Evolutionary conservation across 768 basidiomycete species (phyloP).

Genomic region (Pulveroboletus frians): DNA sequence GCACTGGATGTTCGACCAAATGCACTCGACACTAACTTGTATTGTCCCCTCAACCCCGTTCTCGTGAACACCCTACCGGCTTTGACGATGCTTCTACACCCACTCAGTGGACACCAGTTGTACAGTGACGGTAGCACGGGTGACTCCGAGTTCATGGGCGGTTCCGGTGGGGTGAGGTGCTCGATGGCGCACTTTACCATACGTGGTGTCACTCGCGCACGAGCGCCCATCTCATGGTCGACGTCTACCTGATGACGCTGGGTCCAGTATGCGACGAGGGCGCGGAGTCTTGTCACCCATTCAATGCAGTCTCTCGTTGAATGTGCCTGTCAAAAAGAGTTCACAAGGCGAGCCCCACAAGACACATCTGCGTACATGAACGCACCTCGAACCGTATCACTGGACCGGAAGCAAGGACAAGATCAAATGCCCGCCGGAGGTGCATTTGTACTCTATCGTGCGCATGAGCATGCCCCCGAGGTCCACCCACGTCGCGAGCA

Average conservation of each 20-base stretch:
- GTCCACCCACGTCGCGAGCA: constrained; percentile 62
- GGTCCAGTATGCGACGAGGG: constrained; percentile 75
- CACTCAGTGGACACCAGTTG: constrained; percentile 83
- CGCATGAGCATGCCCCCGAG: constrained; percentile 41
- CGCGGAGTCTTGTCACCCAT: constrained; percentile 77
- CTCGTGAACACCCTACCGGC: constrained; percentile 70
- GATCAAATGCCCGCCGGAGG: constrained; percentile 71
- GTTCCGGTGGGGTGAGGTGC: constrained; percentile 43
- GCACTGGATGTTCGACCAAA: neutral
- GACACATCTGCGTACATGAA: neutral
- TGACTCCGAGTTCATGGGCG: constrained; percentile 48
- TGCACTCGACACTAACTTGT: constrained; percentile 50
- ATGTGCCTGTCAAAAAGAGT: constrained; percentile 45
- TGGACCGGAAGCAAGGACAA: constrained; percentile 62
- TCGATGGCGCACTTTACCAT: constrained; percentile 32
- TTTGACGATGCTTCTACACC: constrained; percentile 71
- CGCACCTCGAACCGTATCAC: constrained; percentile 77
- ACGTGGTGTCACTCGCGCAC: constrained; percentile 58
- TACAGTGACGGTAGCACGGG: constrained; percentile 62
- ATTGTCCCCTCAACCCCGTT: constrained; percentile 68
- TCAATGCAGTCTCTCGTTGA: constrained; percentile 65
- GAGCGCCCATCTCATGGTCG: constrained; percentile 68
- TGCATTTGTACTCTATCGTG: constrained; percentile 43
- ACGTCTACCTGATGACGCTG: constrained; percentile 71
- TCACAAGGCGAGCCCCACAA: neutral